These are phyloP conservation scores for Aphanomyces invadans DNA, from an alignment of 352 stramenopile species.

Conservation along the genomic window DNA sequence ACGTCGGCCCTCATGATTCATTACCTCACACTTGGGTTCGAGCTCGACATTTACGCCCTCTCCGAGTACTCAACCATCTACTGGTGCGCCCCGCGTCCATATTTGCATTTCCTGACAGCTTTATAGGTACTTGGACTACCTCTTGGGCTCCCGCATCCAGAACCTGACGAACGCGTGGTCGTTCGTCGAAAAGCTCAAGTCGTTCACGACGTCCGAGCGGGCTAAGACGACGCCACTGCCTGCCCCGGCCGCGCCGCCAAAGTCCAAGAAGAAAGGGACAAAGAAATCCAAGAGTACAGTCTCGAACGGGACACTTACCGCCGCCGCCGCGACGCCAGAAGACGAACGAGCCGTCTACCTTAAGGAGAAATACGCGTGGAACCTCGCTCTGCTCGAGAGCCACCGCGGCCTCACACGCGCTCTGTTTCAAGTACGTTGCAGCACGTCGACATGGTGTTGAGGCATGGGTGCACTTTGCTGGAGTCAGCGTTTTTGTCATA, in stretches of 20 bases:
- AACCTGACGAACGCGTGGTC: slow-evolving; percentile 73
- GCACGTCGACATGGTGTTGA: background rate
- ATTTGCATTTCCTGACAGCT: too few relatives aligned
- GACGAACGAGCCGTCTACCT: slow-evolving; percentile 30
- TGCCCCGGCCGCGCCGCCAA: background rate
- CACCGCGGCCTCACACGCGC: slow-evolving; percentile 62
- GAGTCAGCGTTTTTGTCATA: too few relatives aligned
- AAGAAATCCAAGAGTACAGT: slow-evolving; percentile 1
- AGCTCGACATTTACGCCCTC: slow-evolving; percentile 69
- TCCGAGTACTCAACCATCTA: slow-evolving; percentile 67
- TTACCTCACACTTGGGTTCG: slow-evolving; percentile 63
- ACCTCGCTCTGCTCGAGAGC: slow-evolving; percentile 76
- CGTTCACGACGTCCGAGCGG: slow-evolving; percentile 39
- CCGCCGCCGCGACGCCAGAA: slow-evolving; percentile 1
- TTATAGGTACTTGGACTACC: slow-evolving; percentile 73
- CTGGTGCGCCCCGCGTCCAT: too few relatives aligned
- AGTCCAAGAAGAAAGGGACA: slow-evolving; percentile 10
- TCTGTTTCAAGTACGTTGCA: slow-evolving; percentile 51
- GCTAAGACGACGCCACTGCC: background rate
- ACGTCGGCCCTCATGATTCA: slow-evolving; percentile 67
- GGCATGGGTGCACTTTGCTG: too few relatives aligned
- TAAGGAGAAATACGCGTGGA: slow-evolving; percentile 55
- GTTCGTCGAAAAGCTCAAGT: slow-evolving; percentile 76
- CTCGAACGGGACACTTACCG: background rate
- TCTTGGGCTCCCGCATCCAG: slow-evolving; percentile 72